phyloP scores from a whole-genome alignment of 306 rosid species.

The Dryas drummondii region DNA sequence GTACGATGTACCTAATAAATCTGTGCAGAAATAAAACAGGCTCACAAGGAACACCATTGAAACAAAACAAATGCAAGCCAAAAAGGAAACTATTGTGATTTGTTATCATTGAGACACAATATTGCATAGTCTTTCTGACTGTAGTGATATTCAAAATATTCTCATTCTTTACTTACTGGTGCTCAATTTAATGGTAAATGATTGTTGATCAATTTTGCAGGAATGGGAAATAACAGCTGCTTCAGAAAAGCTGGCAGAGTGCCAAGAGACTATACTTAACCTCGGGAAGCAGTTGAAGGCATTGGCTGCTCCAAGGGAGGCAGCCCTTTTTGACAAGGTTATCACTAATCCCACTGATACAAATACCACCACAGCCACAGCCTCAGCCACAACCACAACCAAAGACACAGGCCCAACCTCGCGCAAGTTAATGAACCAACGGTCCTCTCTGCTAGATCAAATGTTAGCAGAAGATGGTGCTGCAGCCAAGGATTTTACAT shows the following conservation, averaged over 20 bases:
- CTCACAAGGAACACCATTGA: background rate
- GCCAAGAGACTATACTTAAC: constrained; percentile 88
- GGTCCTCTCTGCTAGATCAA: constrained; percentile 65
- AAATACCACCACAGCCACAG: constrained; percentile 17
- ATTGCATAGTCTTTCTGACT: background rate
- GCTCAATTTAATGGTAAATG: constrained; percentile 5
- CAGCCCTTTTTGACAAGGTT: constrained; percentile 57
- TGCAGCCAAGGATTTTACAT: constrained; percentile 17
- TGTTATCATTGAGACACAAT: background rate
- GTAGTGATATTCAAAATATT: background rate
- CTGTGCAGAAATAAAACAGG: background rate
- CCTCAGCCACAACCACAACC: background rate
- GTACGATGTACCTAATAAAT: background rate
- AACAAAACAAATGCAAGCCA: background rate
- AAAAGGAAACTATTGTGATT: background rate
- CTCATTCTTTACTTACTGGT: background rate
- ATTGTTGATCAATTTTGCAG: constrained; percentile 40
- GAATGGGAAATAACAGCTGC: constrained; percentile 89
- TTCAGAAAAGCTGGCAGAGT: constrained; percentile 90
- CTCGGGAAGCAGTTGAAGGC: constrained; percentile 94
- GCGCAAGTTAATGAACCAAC: constrained; percentile 31
- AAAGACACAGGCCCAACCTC: constrained; percentile 28
- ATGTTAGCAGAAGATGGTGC: constrained; percentile 72
- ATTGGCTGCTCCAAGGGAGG: constrained; percentile 66
- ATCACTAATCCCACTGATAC: constrained; percentile 35